Percentiles rank a stretch among this genome's conserved stretches.
These are phyloP conservation scores for Pyrus bretschneideri DNA, from an alignment of 306 rosid genomes.

Conservation along the genomic window DNA sequence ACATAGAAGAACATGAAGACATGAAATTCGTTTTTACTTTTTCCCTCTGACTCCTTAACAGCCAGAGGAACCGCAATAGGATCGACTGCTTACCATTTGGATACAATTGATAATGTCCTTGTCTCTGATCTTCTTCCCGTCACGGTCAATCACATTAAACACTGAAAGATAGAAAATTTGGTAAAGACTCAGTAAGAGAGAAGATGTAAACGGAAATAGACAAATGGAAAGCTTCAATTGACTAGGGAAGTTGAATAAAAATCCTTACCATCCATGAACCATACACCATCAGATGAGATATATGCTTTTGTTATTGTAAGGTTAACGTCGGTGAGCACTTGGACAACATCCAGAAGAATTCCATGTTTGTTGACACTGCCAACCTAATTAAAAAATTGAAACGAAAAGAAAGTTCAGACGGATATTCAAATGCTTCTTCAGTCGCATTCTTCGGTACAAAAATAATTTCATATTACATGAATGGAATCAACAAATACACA, in stretches of 20 bases:
- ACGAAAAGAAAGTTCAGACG: neutral
- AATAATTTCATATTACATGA: neutral
- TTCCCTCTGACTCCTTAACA: neutral
- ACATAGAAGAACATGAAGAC: neutral
- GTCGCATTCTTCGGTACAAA: slow-evolving; percentile 1
- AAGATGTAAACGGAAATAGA: neutral
- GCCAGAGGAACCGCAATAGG: neutral
- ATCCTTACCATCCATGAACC: slow-evolving; percentile 95
- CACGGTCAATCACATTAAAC: slow-evolving; percentile 65
- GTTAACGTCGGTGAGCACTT: slow-evolving; percentile 83
- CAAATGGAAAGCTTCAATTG: neutral
- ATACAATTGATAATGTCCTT: slow-evolving; percentile 69
- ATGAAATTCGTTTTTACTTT: neutral
- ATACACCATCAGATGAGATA: slow-evolving; percentile 87
- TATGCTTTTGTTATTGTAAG: slow-evolving; percentile 73
- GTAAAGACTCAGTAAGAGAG: neutral
- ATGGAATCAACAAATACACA: neutral
- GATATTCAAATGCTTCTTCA: neutral
- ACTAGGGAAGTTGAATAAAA: neutral
- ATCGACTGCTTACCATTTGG: slow-evolving; percentile 54
- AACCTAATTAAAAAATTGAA: slow-evolving; percentile 39
- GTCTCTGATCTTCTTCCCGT: slow-evolving; percentile 82
- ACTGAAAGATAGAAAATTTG: slow-evolving; percentile 41
- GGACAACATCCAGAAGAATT: slow-evolving; percentile 80
- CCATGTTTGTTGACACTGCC: slow-evolving; percentile 93